Evolutionary conservation across 306 rosid genomes (phyloP).

Genomic region (Inga oerstediana): DNA sequence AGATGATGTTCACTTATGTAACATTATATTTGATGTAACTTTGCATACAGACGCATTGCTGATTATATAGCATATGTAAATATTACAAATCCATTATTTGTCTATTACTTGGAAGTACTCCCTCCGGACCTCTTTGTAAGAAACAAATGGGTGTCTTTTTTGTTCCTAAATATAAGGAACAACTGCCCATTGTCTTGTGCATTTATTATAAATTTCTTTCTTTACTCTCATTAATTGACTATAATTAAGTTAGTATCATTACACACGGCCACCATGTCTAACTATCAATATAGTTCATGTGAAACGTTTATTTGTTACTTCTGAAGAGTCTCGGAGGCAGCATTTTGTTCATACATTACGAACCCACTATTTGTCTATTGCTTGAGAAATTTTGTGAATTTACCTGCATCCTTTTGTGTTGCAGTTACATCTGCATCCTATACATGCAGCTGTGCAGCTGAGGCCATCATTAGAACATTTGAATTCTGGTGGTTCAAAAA

Average conservation of each 20-base stretch:
- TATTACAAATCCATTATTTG: background rate
- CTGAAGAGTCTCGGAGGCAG: background rate
- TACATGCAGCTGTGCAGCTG: slow-evolving; percentile 80
- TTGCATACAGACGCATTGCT: background rate
- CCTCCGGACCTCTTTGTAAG: background rate
- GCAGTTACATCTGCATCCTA: slow-evolving; percentile 94
- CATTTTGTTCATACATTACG: background rate
- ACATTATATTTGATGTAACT: slow-evolving; percentile 2
- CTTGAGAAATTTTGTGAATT: slow-evolving; percentile 19
- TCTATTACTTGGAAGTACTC: slow-evolving; percentile 12
- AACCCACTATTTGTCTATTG: background rate
- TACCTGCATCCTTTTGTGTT: slow-evolving; percentile 31
- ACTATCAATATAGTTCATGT: background rate
- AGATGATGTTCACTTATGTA: background rate
- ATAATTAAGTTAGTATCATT: background rate
- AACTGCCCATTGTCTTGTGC: background rate
- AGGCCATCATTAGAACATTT: slow-evolving; percentile 75
- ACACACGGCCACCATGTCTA: background rate
- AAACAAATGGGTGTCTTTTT: background rate
- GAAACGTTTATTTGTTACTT: background rate
- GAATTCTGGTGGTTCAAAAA: slow-evolving; percentile 58
- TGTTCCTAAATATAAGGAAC: background rate
- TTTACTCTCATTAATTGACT: background rate
- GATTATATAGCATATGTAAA: slow-evolving; percentile 6
- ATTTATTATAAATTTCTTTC: too few species aligned